Percentiles rank a stretch among this genome's conserved stretches.
phyloP scores from a whole-genome alignment of 805 yeast genomes.

The Candida suzukii region DNA sequence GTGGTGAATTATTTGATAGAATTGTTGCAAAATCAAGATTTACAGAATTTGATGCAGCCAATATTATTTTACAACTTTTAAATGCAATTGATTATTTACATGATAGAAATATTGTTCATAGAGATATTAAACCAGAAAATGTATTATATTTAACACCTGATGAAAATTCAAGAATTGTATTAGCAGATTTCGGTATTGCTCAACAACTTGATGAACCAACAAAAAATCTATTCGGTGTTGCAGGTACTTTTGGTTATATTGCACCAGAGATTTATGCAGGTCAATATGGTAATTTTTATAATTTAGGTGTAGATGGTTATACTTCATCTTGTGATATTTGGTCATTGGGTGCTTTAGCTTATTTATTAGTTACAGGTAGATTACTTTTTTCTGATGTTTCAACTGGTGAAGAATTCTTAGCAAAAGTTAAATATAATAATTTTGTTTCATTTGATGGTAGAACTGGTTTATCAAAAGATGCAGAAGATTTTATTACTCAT shows the following conservation, averaged over 20 bases:
- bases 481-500: conserved; percentile 61
- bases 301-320: conserved; percentile 54
- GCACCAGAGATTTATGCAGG: conserved; percentile 83
- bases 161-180: conserved; percentile 56
- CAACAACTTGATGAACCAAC: conserved; percentile 34
- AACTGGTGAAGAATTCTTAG: conserved; percentile 69
- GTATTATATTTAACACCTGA: conserved; percentile 53
- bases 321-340: conserved; percentile 95
- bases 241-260: conserved; percentile 85
- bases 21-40: conserved; percentile 69
- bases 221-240: conserved; percentile 10
- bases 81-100: conserved; percentile 74
- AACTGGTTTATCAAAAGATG: conserved; percentile 77
- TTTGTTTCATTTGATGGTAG: conserved; percentile 82
- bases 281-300: conserved; percentile 25
- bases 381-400: conserved; percentile 87
- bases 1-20: conserved; percentile 87
- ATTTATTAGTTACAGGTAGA: conserved; percentile 85
- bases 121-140: conserved; percentile 70
- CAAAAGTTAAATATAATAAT: conserved; percentile 65
- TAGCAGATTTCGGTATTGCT: conserved; percentile 93
- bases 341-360: conserved; percentile 91
- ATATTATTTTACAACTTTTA: conserved; percentile 60
- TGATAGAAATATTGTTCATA: conserved; percentile 59
- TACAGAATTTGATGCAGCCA: conserved; percentile 77